These are phyloP conservation scores for Aspergillus unguis DNA, from an alignment of 2,329 filamentous ascomycete genomes.

Conservation along the genomic window DNA sequence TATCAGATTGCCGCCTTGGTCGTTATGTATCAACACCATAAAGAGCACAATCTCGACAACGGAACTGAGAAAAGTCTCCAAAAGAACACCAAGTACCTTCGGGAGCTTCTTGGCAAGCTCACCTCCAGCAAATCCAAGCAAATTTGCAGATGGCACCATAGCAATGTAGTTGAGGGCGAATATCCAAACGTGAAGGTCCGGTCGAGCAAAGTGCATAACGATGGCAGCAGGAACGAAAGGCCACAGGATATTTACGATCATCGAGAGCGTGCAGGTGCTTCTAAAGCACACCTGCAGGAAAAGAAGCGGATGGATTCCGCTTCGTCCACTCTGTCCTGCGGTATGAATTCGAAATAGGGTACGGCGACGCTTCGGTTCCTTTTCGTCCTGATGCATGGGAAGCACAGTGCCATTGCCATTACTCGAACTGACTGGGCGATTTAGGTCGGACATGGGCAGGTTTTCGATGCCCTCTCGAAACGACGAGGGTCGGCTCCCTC, in stretches of 20 bases:
- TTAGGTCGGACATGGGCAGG: constrained; percentile 6
- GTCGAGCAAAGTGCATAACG: constrained; percentile 57
- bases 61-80: constrained; percentile 62
- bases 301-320: constrained; percentile 60
- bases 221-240: constrained; percentile 71
- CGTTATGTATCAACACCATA: constrained; percentile 65
- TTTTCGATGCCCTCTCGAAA: constrained; percentile 11
- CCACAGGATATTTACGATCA: constrained; percentile 68
- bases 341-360: constrained; percentile 35
- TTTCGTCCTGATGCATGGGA: constrained; percentile 27
- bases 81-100: constrained; percentile 49
- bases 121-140: constrained; percentile 71
- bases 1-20: constrained; percentile 46
- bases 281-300: constrained; percentile 63
- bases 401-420: constrained; percentile 20
- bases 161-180: constrained; percentile 72
- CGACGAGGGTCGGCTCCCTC: constrained; percentile 3
- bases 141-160: constrained; percentile 73
- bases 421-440: constrained; percentile 17
- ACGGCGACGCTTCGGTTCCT: constrained; percentile 15
- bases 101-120: constrained; percentile 72
- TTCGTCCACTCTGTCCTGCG: constrained; percentile 65
- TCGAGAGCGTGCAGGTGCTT: constrained; percentile 63
- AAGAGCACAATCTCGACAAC: constrained; percentile 81
- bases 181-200: constrained; percentile 59